A percentile compares a stretch with the other conserved stretches of the same genome.
phyloP scores from a whole-genome alignment of 2,329 filamentous ascomycete species.

The Monosporascus sp. region DNA sequence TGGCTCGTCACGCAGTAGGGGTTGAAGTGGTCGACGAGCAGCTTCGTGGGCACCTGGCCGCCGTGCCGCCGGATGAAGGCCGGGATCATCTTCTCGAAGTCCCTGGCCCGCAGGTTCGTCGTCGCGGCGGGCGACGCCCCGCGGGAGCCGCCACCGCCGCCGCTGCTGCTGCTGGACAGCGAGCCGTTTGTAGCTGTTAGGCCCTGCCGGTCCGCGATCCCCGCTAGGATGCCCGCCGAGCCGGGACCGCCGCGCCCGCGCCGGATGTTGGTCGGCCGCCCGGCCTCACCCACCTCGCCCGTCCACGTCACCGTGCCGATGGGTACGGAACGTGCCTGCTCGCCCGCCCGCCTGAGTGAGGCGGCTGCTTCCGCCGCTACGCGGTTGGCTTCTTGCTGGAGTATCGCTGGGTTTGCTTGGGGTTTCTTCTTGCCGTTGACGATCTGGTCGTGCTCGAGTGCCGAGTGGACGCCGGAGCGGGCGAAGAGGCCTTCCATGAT shows the following conservation, averaged over 20 bases:
- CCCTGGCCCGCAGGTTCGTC: slow-evolving; percentile 44
- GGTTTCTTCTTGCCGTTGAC: slow-evolving; percentile 70
- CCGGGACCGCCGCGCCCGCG: slow-evolving; percentile 45
- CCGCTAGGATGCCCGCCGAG: slow-evolving; percentile 51
- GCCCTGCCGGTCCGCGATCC: slow-evolving; percentile 54
- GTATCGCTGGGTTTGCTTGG: slow-evolving; percentile 69
- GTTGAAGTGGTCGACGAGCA: slow-evolving; percentile 87
- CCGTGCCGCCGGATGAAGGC: slow-evolving; percentile 75
- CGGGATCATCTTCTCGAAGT: slow-evolving; percentile 69
- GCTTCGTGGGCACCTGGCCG: slow-evolving; percentile 74
- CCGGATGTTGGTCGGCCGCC: slow-evolving; percentile 57
- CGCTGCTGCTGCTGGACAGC: slow-evolving; percentile 20
- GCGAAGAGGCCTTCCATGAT: slow-evolving; percentile 89
- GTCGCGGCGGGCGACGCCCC: slow-evolving; percentile 28
- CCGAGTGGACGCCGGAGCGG: slow-evolving; percentile 79
- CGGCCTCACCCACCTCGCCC: slow-evolving; percentile 73
- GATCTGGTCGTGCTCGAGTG: slow-evolving; percentile 89
- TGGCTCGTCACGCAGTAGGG: slow-evolving; percentile 65
- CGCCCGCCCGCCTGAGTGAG: slow-evolving; percentile 67
- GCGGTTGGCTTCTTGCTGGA: slow-evolving; percentile 75
- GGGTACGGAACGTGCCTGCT: slow-evolving; percentile 67
- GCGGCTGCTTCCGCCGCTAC: slow-evolving; percentile 74
- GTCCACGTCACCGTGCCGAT: slow-evolving; percentile 93
- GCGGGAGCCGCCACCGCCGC: slow-evolving; percentile 35
- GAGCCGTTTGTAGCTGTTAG: slow-evolving; percentile 6